Evolutionary conservation across 352 stramenopile genomes (phyloP).

Genomic region (Globisporangium solare): DNA sequence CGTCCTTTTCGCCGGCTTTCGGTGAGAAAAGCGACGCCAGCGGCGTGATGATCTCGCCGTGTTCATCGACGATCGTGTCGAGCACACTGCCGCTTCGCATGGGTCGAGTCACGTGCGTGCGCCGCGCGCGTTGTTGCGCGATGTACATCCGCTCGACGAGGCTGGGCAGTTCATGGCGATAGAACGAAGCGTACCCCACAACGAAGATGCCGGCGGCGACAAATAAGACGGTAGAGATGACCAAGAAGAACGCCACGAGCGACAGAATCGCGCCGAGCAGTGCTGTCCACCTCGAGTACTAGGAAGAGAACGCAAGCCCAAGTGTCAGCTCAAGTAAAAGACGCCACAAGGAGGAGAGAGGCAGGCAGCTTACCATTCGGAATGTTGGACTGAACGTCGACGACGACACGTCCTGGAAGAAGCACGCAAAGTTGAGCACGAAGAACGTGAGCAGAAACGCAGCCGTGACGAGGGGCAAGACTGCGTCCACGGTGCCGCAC

Average conservation of each 20-base stretch:
- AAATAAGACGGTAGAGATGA: slow-evolving; percentile 42
- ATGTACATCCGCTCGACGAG: slow-evolving; percentile 6
- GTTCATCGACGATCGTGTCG: slow-evolving; percentile 8
- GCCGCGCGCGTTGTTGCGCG: background rate
- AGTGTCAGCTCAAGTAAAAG: background rate
- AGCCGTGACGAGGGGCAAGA: slow-evolving; percentile 36
- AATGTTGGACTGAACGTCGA: slow-evolving; percentile 32
- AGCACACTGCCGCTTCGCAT: slow-evolving; percentile 7
- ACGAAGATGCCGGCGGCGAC: slow-evolving; percentile 17
- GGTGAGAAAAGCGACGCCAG: slow-evolving; percentile 9
- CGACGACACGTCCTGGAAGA: slow-evolving; percentile 45
- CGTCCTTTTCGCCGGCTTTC: background rate
- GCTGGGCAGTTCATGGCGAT: slow-evolving; percentile 23
- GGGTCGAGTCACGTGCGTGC: background rate
- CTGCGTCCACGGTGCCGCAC: slow-evolving; percentile 34
- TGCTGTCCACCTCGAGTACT: slow-evolving; percentile 53
- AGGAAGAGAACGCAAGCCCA: background rate
- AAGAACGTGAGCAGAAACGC: slow-evolving; percentile 46
- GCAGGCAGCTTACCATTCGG: slow-evolving; percentile 28
- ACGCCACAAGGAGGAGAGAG: background rate
- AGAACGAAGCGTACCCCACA: slow-evolving; percentile 23
- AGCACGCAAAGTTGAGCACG: slow-evolving; percentile 49
- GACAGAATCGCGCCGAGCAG: slow-evolving; percentile 38
- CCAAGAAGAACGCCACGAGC: slow-evolving; percentile 32
- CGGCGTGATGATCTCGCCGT: slow-evolving; percentile 1